These are phyloP conservation scores for Truncatella angustata DNA, from an alignment of 2,329 filamentous ascomycete species.

Conservation along the genomic window DNA sequence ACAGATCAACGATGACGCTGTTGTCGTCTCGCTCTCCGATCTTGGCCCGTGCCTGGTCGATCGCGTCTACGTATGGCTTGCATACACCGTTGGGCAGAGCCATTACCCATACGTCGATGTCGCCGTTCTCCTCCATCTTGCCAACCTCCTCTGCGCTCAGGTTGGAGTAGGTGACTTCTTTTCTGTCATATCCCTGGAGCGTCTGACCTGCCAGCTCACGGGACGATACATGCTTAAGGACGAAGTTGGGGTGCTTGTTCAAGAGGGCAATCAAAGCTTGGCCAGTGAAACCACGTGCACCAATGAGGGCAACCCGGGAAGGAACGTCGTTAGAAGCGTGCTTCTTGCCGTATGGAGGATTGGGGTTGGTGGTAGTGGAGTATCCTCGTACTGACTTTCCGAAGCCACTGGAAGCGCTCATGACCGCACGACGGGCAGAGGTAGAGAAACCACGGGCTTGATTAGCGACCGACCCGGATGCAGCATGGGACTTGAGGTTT, in stretches of 20 bases:
- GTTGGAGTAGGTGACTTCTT: slow-evolving; percentile 89
- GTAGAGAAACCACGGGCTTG: slow-evolving; percentile 69
- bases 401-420: slow-evolving; percentile 23
- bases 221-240: slow-evolving; percentile 13
- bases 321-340: slow-evolving; percentile 80
- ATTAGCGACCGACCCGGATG: slow-evolving; percentile 42
- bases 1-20: slow-evolving; percentile 86
- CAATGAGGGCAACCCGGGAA: slow-evolving; percentile 81
- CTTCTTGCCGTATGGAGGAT: slow-evolving; percentile 84
- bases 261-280: slow-evolving; percentile 86
- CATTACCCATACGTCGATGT: slow-evolving; percentile 97
- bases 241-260: slow-evolving; percentile 55
- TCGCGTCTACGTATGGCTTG: slow-evolving; percentile 88
- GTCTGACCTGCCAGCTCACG: slow-evolving; percentile 83
- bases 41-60: slow-evolving; percentile 66
- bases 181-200: slow-evolving; percentile 86
- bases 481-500: slow-evolving; percentile 40
- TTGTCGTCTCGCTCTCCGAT: slow-evolving; percentile 44
- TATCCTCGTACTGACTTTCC: slow-evolving; percentile 46
- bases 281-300: slow-evolving; percentile 90
- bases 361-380: slow-evolving; percentile 74
- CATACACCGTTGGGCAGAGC: slow-evolving; percentile 93
- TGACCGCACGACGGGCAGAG: slow-evolving; percentile 39
- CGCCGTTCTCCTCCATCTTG: slow-evolving; percentile 76
- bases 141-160: slow-evolving; percentile 82